Conservation (phyloP, 139 green algal species). For the Diplosphaera chodatii region DNA sequence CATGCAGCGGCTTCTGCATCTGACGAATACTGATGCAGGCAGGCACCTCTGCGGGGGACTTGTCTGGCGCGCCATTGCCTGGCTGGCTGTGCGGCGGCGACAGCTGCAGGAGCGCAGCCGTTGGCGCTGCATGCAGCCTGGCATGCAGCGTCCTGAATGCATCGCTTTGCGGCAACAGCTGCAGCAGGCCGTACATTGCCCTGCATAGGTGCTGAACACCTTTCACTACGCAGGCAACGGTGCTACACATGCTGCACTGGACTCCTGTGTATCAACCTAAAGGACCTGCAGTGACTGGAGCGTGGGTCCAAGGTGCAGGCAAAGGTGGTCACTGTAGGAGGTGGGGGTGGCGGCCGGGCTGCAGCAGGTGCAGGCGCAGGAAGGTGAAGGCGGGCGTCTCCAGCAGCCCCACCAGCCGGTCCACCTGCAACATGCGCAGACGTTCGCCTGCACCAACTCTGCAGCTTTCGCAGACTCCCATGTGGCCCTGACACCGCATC, state of each 20-base stretch:
- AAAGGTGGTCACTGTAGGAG: constrained; percentile 66
- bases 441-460: constrained; percentile 5
- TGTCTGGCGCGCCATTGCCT: background rate
- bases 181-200: constrained; percentile 83
- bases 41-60: background rate
- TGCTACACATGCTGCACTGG: background rate
- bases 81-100: background rate
- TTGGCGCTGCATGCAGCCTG: constrained; percentile 45
- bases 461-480: too few relatives aligned
- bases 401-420: constrained; percentile 82
- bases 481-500: too few relatives aligned
- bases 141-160: constrained; percentile 77
- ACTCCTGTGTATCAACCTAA: too few relatives aligned
- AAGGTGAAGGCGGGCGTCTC: constrained; percentile 89
- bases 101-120: constrained; percentile 39
- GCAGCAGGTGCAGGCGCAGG: constrained; percentile 87
- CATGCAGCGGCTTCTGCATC: too few relatives aligned
- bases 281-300: too few relatives aligned
- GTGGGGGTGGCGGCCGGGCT: constrained; percentile 52
- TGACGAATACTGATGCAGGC: too few relatives aligned
- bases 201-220: constrained; percentile 8
- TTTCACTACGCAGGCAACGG: background rate
- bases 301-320: too few relatives aligned
- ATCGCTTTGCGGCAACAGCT: constrained; percentile 90
- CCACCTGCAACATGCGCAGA: constrained; percentile 47